Conservation (phyloP, 192 early-diverging fungal species). For the Dissophora globulifera region DNA sequence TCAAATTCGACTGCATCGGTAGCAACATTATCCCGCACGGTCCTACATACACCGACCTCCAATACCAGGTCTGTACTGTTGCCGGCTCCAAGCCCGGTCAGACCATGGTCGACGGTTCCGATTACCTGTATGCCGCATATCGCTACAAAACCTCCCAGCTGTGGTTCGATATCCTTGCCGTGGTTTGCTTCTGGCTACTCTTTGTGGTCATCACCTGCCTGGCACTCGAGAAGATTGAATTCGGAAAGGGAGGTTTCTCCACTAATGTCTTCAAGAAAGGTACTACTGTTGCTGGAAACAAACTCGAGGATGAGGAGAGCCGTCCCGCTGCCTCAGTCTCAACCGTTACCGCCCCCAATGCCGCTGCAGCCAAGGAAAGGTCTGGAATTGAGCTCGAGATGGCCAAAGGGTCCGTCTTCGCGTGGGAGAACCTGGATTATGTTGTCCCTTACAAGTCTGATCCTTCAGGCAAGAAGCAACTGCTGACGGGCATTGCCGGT, state of each 20-base stretch:
- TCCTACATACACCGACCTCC: conserved; percentile 46
- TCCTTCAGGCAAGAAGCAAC: conserved; percentile 64
- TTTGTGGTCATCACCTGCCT: conserved; percentile 53
- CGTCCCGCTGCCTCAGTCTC: conserved; percentile 51
- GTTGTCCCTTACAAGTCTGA: conserved; percentile 72
- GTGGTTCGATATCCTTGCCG: conserved; percentile 72
- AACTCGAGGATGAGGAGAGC: conserved; percentile 48
- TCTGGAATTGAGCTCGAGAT: conserved; percentile 53
- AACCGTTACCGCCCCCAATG: conserved; percentile 34
- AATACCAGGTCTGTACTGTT: conserved; percentile 69
- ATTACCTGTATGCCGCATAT: conserved; percentile 67
- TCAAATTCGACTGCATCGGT: conserved; percentile 54
- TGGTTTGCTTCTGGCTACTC: conserved; percentile 59
- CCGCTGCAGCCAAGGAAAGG: conserved; percentile 19
- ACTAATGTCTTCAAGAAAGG: conserved; percentile 63
- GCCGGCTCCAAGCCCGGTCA: conserved; percentile 69
- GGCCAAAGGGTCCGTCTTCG: conserved; percentile 62
- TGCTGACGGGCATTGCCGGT: conserved; percentile 72
- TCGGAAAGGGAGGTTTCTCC: conserved; percentile 62
- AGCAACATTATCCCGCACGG: conserved; percentile 41
- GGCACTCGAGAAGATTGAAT: conserved; percentile 74
- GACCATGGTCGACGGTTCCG: conserved; percentile 66
- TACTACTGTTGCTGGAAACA: conserved; percentile 34
- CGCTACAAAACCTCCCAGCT: conserved; percentile 66
- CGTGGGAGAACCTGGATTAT: conserved; percentile 79